A percentile compares a stretch with the other conserved stretches of the same genome.
phyloP scores from a whole-genome alignment of 257 asterid genomes.

The Vinca minor region DNA sequence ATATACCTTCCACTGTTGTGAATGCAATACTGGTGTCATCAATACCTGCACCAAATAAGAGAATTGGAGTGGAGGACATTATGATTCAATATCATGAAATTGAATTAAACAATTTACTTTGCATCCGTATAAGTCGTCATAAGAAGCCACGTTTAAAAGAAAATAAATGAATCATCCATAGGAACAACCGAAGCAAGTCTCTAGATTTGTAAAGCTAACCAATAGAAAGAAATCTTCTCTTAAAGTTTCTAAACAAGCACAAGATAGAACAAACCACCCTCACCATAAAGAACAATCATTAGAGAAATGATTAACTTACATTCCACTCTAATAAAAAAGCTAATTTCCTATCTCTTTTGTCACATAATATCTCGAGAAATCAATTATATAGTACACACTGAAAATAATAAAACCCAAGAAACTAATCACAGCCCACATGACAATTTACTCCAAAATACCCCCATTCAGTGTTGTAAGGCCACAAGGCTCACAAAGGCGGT shows the following conservation, averaged over 20 bases:
- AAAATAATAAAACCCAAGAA: not conserved
- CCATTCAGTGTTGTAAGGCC: too few relatives aligned
- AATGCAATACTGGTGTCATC: slow-evolving; percentile 25
- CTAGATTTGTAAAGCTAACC: not conserved
- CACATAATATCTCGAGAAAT: not conserved
- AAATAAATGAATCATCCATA: not conserved
- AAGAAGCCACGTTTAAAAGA: not conserved
- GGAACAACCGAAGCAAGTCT: not conserved
- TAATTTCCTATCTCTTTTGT: not conserved
- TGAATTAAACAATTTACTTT: not conserved
- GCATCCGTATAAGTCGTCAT: not conserved
- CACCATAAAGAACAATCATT: not conserved
- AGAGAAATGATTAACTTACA: not conserved
- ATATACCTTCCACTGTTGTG: slow-evolving; percentile 25
- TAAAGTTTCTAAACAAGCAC: not conserved
- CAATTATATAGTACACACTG: not conserved
- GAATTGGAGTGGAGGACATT: not conserved
- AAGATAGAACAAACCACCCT: not conserved
- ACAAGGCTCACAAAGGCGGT: too few relatives aligned
- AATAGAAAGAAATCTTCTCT: not conserved
- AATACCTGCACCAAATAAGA: slow-evolving; percentile 19
- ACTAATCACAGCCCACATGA: not conserved
- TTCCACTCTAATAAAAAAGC: not conserved
- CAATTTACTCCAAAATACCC: not conserved
- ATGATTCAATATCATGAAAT: not conserved